A percentile compares a stretch with the other conserved stretches of the same genome.
Conservation (phyloP, 306 rosid genomes). For the Fragaria iinumae region DNA sequence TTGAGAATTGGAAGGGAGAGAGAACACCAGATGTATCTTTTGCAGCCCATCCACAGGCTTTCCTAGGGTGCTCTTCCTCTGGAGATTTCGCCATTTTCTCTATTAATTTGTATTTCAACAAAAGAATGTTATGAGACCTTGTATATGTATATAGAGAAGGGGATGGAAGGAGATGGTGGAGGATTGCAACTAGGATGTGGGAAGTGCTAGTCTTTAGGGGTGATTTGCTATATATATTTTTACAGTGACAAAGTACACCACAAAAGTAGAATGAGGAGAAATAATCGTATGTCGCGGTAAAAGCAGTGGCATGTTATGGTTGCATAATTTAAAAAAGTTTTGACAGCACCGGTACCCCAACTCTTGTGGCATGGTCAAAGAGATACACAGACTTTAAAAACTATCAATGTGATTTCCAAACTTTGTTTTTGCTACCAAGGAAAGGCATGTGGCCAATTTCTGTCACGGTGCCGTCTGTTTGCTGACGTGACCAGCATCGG, state of each 20-base stretch:
- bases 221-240: not conserved
- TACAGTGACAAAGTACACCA: not conserved
- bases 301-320: no score
- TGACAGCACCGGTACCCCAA: no score
- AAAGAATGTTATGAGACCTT: not conserved
- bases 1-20: conserved; percentile 4
- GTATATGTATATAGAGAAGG: not conserved
- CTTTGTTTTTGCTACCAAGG: no score
- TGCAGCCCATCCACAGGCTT: conserved; percentile 19
- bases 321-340: no score
- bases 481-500: no score
- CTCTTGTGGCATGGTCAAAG: no score
- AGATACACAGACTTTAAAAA: no score
- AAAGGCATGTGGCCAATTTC: no score
- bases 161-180: not conserved
- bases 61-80: not conserved
- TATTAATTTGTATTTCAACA: not conserved
- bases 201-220: not conserved
- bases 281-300: no score
- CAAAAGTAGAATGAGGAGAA: not conserved
- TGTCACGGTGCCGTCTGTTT: no score
- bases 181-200: not conserved
- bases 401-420: no score
- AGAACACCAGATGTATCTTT: no score
- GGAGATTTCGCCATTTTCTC: conserved; percentile 3